Conservation (phyloP, 2,329 filamentous ascomycete species). For the Aspergillus brasiliensis region DNA sequence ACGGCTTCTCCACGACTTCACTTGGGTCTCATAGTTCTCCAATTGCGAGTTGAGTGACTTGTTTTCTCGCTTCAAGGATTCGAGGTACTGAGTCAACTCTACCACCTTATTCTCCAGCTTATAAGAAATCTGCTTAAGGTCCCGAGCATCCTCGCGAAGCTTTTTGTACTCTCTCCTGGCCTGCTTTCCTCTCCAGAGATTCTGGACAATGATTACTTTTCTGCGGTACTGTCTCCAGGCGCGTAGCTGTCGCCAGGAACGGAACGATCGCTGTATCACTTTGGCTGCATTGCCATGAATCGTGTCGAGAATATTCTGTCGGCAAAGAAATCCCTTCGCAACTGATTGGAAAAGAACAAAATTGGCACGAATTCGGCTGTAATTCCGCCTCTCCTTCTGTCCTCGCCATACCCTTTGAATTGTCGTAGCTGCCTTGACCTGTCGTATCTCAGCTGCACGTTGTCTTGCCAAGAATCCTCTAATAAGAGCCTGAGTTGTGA, state of each 20-base stretch:
- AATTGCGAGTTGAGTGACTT: slow-evolving; percentile 84
- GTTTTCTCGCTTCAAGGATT: slow-evolving; percentile 92
- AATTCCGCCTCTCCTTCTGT: slow-evolving; percentile 82
- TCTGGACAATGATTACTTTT: slow-evolving; percentile 88
- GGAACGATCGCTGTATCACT: slow-evolving; percentile 88
- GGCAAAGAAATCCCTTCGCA: slow-evolving; percentile 87
- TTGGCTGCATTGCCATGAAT: slow-evolving; percentile 88
- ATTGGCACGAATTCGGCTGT: slow-evolving; percentile 75
- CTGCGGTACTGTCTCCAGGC: slow-evolving; percentile 86
- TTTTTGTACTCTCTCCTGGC: slow-evolving; percentile 86
- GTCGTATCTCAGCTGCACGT: slow-evolving; percentile 77
- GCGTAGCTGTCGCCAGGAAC: slow-evolving; percentile 74
- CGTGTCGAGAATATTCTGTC: slow-evolving; percentile 91
- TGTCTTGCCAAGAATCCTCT: slow-evolving; percentile 78
- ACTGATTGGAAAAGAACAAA: slow-evolving; percentile 85
- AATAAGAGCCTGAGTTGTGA: slow-evolving; percentile 75
- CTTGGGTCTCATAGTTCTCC: slow-evolving; percentile 92
- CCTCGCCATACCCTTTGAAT: slow-evolving; percentile 96
- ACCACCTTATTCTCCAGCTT: slow-evolving; percentile 99
- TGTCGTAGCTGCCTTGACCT: slow-evolving; percentile 82
- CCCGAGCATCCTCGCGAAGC: slow-evolving; percentile 90
- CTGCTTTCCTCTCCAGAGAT: slow-evolving; percentile 81
- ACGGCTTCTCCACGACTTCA: slow-evolving; percentile 93
- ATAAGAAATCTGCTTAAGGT: slow-evolving; percentile 99
- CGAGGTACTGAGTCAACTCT: slow-evolving; percentile 90